phyloP scores from a whole-genome alignment of 768 basidiomycete species.

The Mycena epipterygia region DNA sequence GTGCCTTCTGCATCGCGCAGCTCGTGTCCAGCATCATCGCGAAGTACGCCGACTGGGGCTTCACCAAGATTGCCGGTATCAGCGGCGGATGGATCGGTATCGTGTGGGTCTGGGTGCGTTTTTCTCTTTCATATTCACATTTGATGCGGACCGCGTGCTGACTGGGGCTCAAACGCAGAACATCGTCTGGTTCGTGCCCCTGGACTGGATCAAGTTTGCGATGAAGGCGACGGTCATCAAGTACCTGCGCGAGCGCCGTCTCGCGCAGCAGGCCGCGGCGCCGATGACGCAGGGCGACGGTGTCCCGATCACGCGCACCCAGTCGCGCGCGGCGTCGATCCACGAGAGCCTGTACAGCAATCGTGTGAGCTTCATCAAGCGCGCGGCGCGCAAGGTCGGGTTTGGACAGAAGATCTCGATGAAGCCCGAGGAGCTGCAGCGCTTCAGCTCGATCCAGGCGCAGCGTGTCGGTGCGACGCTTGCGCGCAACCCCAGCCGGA shows the following conservation, averaged over 20 bases:
- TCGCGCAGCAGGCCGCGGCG: conserved; percentile 54
- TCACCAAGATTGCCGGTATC: conserved; percentile 85
- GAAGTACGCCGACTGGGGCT: conserved; percentile 93
- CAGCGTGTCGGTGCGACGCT: conserved; percentile 82
- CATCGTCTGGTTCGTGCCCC: conserved; percentile 95
- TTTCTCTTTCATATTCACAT: not conserved
- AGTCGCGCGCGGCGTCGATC: conserved; percentile 89
- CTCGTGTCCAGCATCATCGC: conserved; percentile 97
- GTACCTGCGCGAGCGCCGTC: conserved; percentile 78
- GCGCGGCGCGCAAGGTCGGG: conserved; percentile 89
- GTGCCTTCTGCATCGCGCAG: conserved; percentile 94
- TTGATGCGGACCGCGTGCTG: conserved; percentile 21
- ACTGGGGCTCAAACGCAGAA: conserved; percentile 64
- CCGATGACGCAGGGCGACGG: conserved; percentile 55
- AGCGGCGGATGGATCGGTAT: conserved; percentile 98
- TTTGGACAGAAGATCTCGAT: conserved; percentile 86
- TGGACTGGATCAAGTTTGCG: conserved; percentile 95
- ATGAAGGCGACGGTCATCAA: conserved; percentile 97
- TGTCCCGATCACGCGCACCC: conserved; percentile 86
- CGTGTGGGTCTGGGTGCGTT: conserved; percentile 93
- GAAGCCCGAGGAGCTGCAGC: conserved; percentile 87
- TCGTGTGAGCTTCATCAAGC: conserved; percentile 93
- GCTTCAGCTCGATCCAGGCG: conserved; percentile 91
- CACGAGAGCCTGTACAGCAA: conserved; percentile 96
- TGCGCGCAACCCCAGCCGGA: conserved; percentile 81